phyloP scores from a whole-genome alignment of 1,284 basidiomycete genomes.

The Ustilago crameri region DNA sequence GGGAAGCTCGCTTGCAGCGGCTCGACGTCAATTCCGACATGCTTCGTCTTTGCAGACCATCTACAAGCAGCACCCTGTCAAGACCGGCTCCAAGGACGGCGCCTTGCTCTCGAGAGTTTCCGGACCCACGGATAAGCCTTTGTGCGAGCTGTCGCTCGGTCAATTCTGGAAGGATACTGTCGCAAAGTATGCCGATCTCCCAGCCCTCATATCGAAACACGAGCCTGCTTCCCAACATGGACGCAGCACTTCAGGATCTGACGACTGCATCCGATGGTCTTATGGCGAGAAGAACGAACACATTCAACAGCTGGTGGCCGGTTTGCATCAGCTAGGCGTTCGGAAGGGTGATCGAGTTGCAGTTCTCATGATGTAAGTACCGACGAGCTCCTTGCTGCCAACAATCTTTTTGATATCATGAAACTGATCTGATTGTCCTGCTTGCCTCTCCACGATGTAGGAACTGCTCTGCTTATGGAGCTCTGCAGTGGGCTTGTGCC shows the following conservation, averaged over 20 bases:
- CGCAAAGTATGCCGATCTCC: constrained; percentile 71
- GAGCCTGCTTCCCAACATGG: constrained; percentile 75
- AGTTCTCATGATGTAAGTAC: constrained; percentile 75
- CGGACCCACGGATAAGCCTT: constrained; percentile 75
- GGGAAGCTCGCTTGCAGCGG: not conserved
- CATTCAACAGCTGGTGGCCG: constrained; percentile 77
- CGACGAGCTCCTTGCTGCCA: not conserved
- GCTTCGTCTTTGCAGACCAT: constrained; percentile 15
- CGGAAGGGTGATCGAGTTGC: constrained; percentile 81
- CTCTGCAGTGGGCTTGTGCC: constrained; percentile 84
- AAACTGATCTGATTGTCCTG: too few species aligned
- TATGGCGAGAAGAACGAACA: constrained; percentile 78
- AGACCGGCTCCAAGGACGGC: constrained; percentile 6
- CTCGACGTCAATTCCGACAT: constrained; percentile 2
- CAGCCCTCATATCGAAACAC: constrained; percentile 76
- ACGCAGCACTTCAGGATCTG: constrained; percentile 48
- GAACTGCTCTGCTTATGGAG: constrained; percentile 76
- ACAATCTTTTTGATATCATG: too few species aligned
- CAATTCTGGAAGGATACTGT: constrained; percentile 76
- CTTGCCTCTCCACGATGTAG: constrained; percentile 1
- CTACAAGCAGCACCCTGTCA: constrained; percentile 34
- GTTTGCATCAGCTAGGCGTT: constrained; percentile 76
- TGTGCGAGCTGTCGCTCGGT: constrained; percentile 75
- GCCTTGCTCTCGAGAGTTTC: constrained; percentile 52
- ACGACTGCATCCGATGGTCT: constrained; percentile 77